phyloP scores from a whole-genome alignment of 169 alveolate species.

The Plasmodium cynomolgi region DNA sequence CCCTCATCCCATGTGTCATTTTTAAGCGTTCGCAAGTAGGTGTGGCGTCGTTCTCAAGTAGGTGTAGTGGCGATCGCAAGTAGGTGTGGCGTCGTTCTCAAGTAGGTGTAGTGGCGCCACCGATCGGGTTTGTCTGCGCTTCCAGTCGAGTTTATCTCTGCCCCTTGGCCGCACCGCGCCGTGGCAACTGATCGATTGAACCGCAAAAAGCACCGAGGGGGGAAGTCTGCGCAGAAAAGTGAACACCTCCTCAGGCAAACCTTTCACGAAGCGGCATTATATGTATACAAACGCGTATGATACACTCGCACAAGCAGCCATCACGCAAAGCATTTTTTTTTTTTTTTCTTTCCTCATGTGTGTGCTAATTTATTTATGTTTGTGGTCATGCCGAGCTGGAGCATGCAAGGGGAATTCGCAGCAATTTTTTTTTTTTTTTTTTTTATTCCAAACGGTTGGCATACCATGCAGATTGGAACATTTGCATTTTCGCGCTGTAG shows the following conservation, averaged over 20 bases:
- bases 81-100: background rate
- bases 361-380: background rate
- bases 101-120: background rate
- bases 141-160: no score
- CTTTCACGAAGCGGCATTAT: background rate
- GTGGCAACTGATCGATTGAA: background rate
- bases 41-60: background rate
- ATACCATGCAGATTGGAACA: background rate
- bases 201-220: background rate
- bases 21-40: background rate
- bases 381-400: background rate
- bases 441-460: background rate
- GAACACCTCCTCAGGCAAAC: background rate
- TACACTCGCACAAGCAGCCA: background rate
- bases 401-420: background rate
- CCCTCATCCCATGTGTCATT: background rate
- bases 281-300: background rate
- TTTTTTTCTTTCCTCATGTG: background rate
- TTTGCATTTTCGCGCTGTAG: background rate
- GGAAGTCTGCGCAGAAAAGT: background rate
- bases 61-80: background rate
- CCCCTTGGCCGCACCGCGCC: no score
- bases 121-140: background rate
- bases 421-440: conserved; percentile 18
- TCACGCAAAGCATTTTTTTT: background rate